Evolutionary conservation across 1,284 basidiomycete genomes (phyloP).

Genomic region (Garcileccinum viscosum): DNA sequence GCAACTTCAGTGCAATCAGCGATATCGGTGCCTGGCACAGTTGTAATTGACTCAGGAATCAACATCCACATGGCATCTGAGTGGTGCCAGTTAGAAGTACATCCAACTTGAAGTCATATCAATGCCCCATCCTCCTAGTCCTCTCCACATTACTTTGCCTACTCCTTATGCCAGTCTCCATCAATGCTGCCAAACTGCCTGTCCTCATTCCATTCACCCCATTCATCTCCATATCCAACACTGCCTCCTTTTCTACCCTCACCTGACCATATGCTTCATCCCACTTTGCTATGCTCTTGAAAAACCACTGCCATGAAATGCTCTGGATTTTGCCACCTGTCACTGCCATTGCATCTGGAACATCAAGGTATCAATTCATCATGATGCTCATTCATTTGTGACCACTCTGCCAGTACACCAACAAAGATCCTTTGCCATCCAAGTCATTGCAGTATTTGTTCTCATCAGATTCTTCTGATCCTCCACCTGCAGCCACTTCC

Average conservation of each 20-base stretch:
- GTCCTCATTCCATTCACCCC: constrained; percentile 14
- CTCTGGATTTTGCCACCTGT: constrained; percentile 18
- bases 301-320: constrained; percentile 56
- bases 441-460: constrained; percentile 57
- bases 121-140: constrained; percentile 38
- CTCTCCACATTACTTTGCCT: constrained; percentile 24
- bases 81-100: too few species aligned
- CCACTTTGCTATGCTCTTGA: constrained; percentile 56
- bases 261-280: constrained; percentile 39
- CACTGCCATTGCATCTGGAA: constrained; percentile 13
- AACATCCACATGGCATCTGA: too few species aligned
- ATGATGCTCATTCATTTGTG: constrained; percentile 71
- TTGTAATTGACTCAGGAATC: not conserved
- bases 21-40: not conserved
- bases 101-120: constrained; percentile 4
- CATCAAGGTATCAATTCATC: constrained; percentile 61
- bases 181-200: constrained; percentile 27
- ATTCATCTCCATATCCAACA: constrained; percentile 18
- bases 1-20: not conserved
- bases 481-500: constrained; percentile 49
- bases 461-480: constrained; percentile 52
- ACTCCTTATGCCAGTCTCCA: constrained; percentile 32
- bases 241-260: constrained; percentile 30
- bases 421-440: constrained; percentile 33
- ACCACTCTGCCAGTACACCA: constrained; percentile 41